Percentiles rank a stretch among this genome's conserved stretches.
These are phyloP conservation scores for Neopestalotiopsis rosae DNA, from an alignment of 2,329 filamentous ascomycete genomes.

Conservation along the genomic window DNA sequence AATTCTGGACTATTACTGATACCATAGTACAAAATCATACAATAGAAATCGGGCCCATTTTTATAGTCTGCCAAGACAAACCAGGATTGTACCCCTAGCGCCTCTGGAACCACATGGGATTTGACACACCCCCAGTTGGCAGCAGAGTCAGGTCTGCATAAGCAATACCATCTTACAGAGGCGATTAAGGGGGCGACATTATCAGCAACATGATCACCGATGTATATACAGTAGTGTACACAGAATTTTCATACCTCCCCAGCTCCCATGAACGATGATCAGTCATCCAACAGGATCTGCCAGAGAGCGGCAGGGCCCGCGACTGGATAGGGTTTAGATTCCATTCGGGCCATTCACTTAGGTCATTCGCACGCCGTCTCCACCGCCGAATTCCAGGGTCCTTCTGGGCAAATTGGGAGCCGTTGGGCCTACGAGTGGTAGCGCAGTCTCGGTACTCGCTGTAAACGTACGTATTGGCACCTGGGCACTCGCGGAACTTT, in stretches of 20 bases:
- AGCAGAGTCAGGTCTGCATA: neutral
- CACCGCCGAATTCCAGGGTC: neutral
- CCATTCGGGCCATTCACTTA: neutral
- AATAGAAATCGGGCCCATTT: neutral
- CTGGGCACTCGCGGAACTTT: neutral
- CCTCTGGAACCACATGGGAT: neutral
- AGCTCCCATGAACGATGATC: neutral
- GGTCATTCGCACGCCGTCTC: neutral
- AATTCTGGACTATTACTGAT: conserved; percentile 3
- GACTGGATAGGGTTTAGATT: neutral
- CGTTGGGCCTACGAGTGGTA: neutral
- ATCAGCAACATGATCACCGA: neutral
- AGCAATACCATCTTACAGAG: too few relatives aligned
- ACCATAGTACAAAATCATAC: neutral
- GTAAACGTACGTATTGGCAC: neutral
- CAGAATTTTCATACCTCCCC: neutral
- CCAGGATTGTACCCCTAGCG: neutral
- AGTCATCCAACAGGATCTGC: neutral
- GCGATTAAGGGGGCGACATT: neutral
- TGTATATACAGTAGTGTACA: neutral
- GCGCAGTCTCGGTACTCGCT: neutral
- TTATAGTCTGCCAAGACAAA: neutral
- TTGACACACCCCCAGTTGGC: neutral
- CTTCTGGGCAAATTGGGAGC: conserved; percentile 1
- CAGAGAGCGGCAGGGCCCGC: neutral